A percentile compares a stretch with the other conserved stretches of the same genome.
Evolutionary conservation across 1,284 basidiomycete genomes (phyloP).

Genomic region (Mycena citricolor): DNA sequence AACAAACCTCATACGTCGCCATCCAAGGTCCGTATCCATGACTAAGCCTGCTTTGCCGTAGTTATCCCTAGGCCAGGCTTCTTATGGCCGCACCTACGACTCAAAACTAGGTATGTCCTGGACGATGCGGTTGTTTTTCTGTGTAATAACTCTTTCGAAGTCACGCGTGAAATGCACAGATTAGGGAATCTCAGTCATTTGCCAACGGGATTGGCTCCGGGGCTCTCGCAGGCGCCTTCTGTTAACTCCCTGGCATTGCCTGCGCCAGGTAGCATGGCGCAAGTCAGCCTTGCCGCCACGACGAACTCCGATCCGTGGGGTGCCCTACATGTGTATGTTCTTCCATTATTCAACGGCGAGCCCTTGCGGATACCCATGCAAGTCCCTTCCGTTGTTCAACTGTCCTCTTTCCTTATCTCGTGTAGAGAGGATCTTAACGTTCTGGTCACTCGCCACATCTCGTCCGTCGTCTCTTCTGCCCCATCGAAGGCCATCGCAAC

Average conservation of each 20-base stretch:
- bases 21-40: conserved; percentile 46
- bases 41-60: conserved; percentile 7
- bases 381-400: conserved; percentile 26
- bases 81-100: conserved; percentile 67
- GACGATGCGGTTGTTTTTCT: background rate
- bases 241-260: conserved; percentile 42
- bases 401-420: conserved; percentile 10
- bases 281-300: conserved; percentile 37
- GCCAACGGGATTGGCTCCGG: conserved; percentile 40
- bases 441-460: conserved; percentile 77
- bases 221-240: conserved; percentile 40
- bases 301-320: conserved; percentile 36
- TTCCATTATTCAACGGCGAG: conserved; percentile 92
- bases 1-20: conserved; percentile 57
- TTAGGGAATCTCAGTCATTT: conserved; percentile 58
- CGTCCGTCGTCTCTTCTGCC: conserved; percentile 60
- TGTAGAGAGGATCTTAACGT: conserved; percentile 85
- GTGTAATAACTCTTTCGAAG: background rate
- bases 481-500: conserved; percentile 63
- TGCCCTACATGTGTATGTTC: conserved; percentile 78
- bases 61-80: conserved; percentile 34
- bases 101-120: conserved; percentile 50
- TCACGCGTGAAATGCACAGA: conserved; percentile 77
- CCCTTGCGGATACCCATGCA: conserved; percentile 85
- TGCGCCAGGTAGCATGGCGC: conserved; percentile 38